These are phyloP conservation scores for Yarrowia sp. DNA, from an alignment of 805 yeast species.

Conservation along the genomic window DNA sequence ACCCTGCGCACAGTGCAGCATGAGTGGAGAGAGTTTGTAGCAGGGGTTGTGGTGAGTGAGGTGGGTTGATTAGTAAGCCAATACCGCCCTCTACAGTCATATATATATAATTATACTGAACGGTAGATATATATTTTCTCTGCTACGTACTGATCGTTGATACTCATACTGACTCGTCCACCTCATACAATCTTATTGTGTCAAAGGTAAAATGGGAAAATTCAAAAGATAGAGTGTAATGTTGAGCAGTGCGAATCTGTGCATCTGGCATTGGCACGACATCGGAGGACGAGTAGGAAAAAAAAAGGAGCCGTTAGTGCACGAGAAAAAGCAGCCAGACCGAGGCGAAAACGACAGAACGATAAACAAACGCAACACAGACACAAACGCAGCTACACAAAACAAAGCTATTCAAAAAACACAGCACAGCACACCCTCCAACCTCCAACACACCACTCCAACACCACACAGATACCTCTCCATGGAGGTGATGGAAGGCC, in stretches of 20 bases:
- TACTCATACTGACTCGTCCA: neutral
- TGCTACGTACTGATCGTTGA: too few relatives aligned
- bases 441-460: neutral
- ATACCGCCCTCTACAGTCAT: too few relatives aligned
- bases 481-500: slow-evolving; percentile 24
- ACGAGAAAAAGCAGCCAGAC: neutral
- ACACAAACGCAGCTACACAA: too few relatives aligned
- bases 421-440: neutral
- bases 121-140: too few relatives aligned
- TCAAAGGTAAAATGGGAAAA: neutral
- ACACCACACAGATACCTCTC: neutral
- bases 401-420: too few relatives aligned
- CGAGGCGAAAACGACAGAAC: neutral
- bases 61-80: neutral
- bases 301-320: too few relatives aligned
- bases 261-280: slow-evolving; percentile 10
- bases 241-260: slow-evolving; percentile 25
- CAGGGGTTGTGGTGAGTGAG: neutral
- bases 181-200: slow-evolving; percentile 20
- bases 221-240: slow-evolving; percentile 15
- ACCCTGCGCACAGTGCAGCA: slow-evolving; percentile 6
- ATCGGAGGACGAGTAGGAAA: too few relatives aligned
- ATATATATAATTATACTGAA: too few relatives aligned
- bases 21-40: slow-evolving; percentile 16
- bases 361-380: too few relatives aligned